These are phyloP conservation scores for Fusarium napiforme DNA, from an alignment of 2,329 filamentous ascomycete species.

Conservation along the genomic window DNA sequence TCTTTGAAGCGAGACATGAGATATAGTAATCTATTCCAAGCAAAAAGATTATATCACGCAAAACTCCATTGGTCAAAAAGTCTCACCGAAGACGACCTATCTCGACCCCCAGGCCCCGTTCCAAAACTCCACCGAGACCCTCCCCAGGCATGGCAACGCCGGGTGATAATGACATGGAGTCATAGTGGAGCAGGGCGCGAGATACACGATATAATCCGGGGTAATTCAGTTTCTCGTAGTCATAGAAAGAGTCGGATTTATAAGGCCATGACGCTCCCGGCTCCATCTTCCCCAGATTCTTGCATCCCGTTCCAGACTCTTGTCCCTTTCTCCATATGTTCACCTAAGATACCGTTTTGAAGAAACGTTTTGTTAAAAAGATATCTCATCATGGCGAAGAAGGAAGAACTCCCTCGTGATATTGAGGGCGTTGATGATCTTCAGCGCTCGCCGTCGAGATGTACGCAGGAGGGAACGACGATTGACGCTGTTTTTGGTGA, in stretches of 20 bases:
- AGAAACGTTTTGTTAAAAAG: no score
- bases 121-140: not conserved
- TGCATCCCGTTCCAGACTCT: not conserved
- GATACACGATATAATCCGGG: constrained; percentile 31
- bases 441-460: not conserved
- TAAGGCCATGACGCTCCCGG: constrained; percentile 8
- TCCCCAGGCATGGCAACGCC: not conserved
- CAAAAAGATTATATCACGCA: constrained; percentile 3
- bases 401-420: constrained; percentile 17
- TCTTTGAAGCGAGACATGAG: fast-evolving
- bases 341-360: not conserved
- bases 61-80: not conserved
- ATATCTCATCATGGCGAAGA: constrained; percentile 5
- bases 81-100: not conserved
- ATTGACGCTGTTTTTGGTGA: constrained; percentile 24
- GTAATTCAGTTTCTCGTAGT: constrained; percentile 28
- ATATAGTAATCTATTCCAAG: not conserved
- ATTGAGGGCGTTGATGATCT: constrained; percentile 11
- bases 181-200: constrained; percentile 1
- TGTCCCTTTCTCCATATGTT: not conserved
- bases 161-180: constrained; percentile 19
- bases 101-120: not conserved
- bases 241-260: constrained; percentile 14
- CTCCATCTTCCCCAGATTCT: constrained; percentile 29
- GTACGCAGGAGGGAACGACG: not conserved